phyloP scores from a whole-genome alignment of 2,329 filamentous ascomycete genomes.

The Cryphonectria parasitica region DNA sequence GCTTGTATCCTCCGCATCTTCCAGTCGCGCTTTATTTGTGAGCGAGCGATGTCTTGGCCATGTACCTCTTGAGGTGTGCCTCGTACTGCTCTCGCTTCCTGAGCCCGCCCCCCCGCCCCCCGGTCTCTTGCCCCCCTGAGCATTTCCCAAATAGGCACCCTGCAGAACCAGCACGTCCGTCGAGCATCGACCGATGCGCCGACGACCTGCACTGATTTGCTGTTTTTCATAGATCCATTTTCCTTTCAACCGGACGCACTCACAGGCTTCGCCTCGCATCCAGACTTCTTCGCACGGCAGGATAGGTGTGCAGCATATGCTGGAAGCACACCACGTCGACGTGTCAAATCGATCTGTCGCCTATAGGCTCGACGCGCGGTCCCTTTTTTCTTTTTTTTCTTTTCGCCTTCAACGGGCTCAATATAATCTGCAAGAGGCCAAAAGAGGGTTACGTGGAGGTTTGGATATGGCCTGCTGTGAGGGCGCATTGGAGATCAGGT shows the following conservation, averaged over 20 bases:
- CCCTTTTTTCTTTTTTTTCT: no score
- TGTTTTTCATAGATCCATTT: background rate
- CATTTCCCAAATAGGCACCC: conserved; percentile 22
- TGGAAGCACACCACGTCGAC: background rate
- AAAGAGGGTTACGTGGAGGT: background rate
- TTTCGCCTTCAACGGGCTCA: background rate
- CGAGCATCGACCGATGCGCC: conserved; percentile 7
- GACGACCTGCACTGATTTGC: conserved; percentile 1
- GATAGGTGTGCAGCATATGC: background rate
- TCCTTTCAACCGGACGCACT: background rate
- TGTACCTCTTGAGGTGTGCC: background rate
- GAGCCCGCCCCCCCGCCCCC: no score
- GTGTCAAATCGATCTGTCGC: background rate
- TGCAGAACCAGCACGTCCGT: conserved; percentile 15
- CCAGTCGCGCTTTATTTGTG: no score
- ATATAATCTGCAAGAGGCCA: background rate
- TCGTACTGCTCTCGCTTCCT: background rate
- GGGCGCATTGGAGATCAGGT: background rate
- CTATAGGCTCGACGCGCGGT: background rate
- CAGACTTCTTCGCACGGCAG: background rate
- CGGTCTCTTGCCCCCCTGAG: no score
- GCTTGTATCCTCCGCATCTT: no score
- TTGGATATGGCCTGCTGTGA: background rate
- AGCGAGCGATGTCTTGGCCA: background rate
- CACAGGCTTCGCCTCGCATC: background rate